phyloP scores from a whole-genome alignment of 2,329 filamentous ascomycete genomes.

The Colletotrichum falcatum region DNA sequence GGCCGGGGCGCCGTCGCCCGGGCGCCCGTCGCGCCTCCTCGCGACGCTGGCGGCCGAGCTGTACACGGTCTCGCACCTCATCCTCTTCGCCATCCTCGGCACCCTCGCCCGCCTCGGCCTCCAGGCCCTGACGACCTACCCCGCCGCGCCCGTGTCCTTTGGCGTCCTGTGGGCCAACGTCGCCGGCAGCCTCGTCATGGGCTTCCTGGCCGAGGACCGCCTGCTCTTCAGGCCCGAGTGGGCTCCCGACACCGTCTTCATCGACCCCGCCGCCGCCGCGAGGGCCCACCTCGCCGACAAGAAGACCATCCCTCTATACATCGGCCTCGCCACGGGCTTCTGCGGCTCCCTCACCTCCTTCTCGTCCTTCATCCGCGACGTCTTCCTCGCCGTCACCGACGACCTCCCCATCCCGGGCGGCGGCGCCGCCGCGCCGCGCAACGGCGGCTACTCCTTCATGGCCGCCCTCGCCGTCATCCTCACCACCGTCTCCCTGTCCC shows the following conservation, averaged over 20 bases:
- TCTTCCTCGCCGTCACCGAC: conserved; percentile 84
- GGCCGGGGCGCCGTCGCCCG: neutral
- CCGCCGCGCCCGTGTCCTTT: conserved; percentile 79
- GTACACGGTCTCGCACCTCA: conserved; percentile 83
- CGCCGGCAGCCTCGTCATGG: conserved; percentile 83
- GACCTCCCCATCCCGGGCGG: conserved; percentile 60
- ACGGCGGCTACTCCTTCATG: conserved; percentile 85
- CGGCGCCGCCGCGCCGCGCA: conserved; percentile 58
- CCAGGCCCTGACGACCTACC: conserved; percentile 82
- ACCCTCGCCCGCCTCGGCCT: conserved; percentile 86
- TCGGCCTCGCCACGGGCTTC: conserved; percentile 87
- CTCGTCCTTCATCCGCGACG: conserved; percentile 84
- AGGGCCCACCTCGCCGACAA: conserved; percentile 75
- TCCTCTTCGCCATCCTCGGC: conserved; percentile 87
- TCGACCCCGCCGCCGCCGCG: conserved; percentile 59
- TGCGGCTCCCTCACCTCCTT: conserved; percentile 93
- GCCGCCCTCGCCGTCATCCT: conserved; percentile 82
- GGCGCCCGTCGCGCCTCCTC: conserved; percentile 47
- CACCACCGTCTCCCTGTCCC: conserved; percentile 75
- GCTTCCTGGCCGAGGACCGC: conserved; percentile 84
- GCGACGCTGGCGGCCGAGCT: conserved; percentile 68
- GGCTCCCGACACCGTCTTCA: conserved; percentile 56
- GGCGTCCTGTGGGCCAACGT: conserved; percentile 90
- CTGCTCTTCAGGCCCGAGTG: conserved; percentile 79
- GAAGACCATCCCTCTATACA: conserved; percentile 89